These are phyloP conservation scores for Penicillium samsonianum DNA, from an alignment of 495 filamentous ascomycete genomes.

Conservation along the genomic window DNA sequence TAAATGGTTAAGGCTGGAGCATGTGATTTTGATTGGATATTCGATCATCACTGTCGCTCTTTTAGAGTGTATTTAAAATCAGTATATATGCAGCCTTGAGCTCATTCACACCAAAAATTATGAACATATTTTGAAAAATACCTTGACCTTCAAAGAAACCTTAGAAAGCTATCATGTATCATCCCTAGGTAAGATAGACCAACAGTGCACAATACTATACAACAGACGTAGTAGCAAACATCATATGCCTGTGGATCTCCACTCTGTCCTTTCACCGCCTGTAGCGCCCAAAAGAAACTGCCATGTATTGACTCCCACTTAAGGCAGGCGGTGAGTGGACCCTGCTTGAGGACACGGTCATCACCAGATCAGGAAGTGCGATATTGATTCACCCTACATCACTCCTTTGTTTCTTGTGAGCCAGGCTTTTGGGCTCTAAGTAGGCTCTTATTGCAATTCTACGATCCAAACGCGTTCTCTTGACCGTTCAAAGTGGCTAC, in stretches of 20 bases:
- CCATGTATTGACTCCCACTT: slow-evolving; percentile 8
- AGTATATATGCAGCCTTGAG: slow-evolving; percentile 14
- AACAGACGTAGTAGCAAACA: too few relatives aligned
- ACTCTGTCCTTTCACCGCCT: slow-evolving; percentile 26
- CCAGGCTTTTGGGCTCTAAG: slow-evolving; percentile 24
- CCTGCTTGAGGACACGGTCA: slow-evolving; percentile 35
- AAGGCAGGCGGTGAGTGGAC: slow-evolving; percentile 25
- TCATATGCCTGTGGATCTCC: too few relatives aligned
- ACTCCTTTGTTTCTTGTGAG: slow-evolving; percentile 33
- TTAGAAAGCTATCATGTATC: not conserved
- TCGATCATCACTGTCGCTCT: slow-evolving; percentile 12
- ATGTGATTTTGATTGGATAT: slow-evolving; percentile 11
- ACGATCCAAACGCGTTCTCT: slow-evolving; percentile 1
- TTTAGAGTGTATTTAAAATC: slow-evolving; percentile 5
- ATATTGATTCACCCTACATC: slow-evolving; percentile 24
- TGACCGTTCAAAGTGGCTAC: slow-evolving; percentile 10
- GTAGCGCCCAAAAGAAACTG: slow-evolving; percentile 14
- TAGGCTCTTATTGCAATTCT: slow-evolving; percentile 15
- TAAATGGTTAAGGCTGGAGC: slow-evolving; percentile 3
- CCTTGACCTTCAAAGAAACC: not conserved
- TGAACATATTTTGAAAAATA: not conserved
- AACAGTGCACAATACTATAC: not conserved
- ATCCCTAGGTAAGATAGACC: not conserved
- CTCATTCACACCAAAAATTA: slow-evolving; percentile 1
- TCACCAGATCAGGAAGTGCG: slow-evolving; percentile 35